phyloP scores from a whole-genome alignment of 2,329 filamentous ascomycete species.

The Didymella pomorum region DNA sequence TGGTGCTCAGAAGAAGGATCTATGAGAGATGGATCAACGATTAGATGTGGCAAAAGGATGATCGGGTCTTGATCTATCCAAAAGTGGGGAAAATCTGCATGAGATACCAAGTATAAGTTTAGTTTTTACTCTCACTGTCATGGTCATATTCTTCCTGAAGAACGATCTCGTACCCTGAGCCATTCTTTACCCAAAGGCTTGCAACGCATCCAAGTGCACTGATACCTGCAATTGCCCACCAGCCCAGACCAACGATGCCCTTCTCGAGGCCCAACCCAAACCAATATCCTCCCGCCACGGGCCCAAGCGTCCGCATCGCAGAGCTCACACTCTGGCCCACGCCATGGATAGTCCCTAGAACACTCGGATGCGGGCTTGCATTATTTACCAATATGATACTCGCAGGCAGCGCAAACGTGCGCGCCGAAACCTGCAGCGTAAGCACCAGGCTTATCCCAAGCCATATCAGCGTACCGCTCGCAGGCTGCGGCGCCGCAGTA shows the following conservation, averaged over 20 bases:
- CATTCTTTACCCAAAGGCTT: conserved; percentile 17
- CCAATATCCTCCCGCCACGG: conserved; percentile 63
- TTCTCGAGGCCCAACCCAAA: conserved; percentile 62
- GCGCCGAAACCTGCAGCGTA: conserved; percentile 73
- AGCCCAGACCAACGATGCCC: conserved; percentile 64
- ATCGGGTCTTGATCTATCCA: background rate
- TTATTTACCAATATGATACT: conserved; percentile 67
- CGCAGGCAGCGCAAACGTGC: conserved; percentile 71
- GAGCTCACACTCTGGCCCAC: conserved; percentile 65
- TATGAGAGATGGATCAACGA: background rate
- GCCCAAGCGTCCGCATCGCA: conserved; percentile 64
- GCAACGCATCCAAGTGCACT: conserved; percentile 15
- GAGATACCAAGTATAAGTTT: background rate
- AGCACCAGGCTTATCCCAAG: conserved; percentile 69
- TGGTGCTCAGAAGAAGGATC: conserved; percentile 19
- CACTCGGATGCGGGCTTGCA: conserved; percentile 62
- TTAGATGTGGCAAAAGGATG: background rate
- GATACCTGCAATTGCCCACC: conserved; percentile 60
- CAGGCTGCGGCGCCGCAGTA: conserved; percentile 57
- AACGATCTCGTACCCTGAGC: conserved; percentile 3
- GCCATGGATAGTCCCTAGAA: conserved; percentile 67
- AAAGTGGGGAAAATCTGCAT: background rate
- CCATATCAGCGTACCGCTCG: conserved; percentile 68
- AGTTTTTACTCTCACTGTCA: background rate
- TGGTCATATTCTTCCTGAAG: background rate